Conservation (phyloP, 148 eudicot species). For the Simmondsia chinensis region DNA sequence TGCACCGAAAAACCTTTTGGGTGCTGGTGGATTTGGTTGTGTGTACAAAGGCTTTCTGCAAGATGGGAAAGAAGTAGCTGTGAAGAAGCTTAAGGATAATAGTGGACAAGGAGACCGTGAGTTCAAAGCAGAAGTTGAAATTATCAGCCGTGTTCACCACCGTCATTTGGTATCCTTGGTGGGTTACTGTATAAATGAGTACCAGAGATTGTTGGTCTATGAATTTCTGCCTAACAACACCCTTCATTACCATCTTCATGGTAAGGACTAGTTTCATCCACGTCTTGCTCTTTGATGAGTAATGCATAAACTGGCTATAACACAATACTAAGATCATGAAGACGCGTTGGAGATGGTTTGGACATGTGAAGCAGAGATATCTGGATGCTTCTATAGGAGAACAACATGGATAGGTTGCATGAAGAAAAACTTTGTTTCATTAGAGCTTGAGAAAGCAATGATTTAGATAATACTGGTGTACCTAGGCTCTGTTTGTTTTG, state of each 20-base stretch:
- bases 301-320: too few relatives aligned
- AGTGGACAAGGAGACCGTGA: slow-evolving; percentile 98
- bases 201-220: slow-evolving; percentile 78
- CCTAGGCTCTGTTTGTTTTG: too few relatives aligned
- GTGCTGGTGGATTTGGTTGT: slow-evolving; percentile 92
- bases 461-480: too few relatives aligned
- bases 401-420: too few relatives aligned
- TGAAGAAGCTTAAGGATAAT: slow-evolving; percentile 77
- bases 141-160: slow-evolving; percentile 91
- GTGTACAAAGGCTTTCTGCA: slow-evolving; percentile 73
- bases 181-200: slow-evolving; percentile 83
- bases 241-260: slow-evolving; percentile 82
- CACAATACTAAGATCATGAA: too few relatives aligned
- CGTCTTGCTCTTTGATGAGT: too few relatives aligned
- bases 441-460: too few relatives aligned
- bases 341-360: too few relatives aligned
- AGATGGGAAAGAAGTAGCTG: slow-evolving; percentile 92
- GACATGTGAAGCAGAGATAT: too few relatives aligned
- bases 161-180: slow-evolving; percentile 91
- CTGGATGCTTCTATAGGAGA: too few relatives aligned
- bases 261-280: too few relatives aligned
- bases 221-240: slow-evolving; percentile 83
- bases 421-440: too few relatives aligned
- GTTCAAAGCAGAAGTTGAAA: slow-evolving; percentile 94
- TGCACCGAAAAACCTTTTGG: slow-evolving; percentile 56